These are phyloP conservation scores for Parasitella parasitica DNA, from an alignment of 371 early-diverging fungal species.

Conservation along the genomic window DNA sequence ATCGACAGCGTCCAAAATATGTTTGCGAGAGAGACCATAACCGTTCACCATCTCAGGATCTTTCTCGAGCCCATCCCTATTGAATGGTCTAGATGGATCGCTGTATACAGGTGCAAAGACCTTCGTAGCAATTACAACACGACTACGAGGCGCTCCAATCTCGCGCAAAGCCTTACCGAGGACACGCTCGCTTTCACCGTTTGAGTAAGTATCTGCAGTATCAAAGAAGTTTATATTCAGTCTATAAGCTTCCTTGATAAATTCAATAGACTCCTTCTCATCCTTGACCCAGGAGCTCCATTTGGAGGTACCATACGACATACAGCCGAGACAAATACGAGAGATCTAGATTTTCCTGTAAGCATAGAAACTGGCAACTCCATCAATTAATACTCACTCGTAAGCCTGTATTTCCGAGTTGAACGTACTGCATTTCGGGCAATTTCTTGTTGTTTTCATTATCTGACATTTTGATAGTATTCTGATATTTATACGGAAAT, in stretches of 20 bases:
- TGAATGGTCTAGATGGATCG: too few species aligned
- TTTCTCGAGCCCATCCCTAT: too few species aligned
- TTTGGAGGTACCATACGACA: slow-evolving; percentile 13
- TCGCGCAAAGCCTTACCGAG: slow-evolving; percentile 39
- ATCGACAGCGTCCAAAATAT: slow-evolving; percentile 51
- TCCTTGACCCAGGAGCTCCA: slow-evolving; percentile 30
- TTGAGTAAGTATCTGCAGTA: slow-evolving; percentile 32
- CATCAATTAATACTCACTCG: neutral
- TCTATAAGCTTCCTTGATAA: slow-evolving; percentile 44
- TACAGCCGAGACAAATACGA: slow-evolving; percentile 13
- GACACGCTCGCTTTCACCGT: slow-evolving; percentile 40
- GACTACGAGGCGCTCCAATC: slow-evolving; percentile 37
- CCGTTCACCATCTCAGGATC: slow-evolving; percentile 23
- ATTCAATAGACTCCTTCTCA: slow-evolving; percentile 31
- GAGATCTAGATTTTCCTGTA: too few species aligned
- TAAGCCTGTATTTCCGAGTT: slow-evolving; percentile 18
- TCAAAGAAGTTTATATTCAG: slow-evolving; percentile 52
- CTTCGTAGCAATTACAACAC: slow-evolving; percentile 45
- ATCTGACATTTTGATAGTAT: slow-evolving; percentile 3
- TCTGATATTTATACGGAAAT: too few species aligned
- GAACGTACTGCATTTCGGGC: slow-evolving; percentile 15
- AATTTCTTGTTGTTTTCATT: neutral
- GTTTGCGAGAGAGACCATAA: slow-evolving; percentile 48
- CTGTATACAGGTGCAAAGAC: slow-evolving; percentile 18
- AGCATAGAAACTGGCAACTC: neutral